Conservation (phyloP, 345 rosid species). For the Gossypium thurberi region DNA sequence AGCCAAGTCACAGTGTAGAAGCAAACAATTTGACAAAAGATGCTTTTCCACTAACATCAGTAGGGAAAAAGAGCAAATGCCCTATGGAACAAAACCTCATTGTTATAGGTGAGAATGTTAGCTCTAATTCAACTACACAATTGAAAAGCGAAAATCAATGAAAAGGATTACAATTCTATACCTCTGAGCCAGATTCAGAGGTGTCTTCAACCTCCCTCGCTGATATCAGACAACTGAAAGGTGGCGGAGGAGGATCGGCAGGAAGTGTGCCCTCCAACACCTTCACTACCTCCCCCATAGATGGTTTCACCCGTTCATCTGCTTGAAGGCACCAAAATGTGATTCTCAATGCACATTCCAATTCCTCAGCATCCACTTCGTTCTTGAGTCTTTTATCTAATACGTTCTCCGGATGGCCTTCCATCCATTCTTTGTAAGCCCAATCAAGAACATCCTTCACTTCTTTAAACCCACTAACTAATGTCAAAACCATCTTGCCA, state of each 20-base stretch:
- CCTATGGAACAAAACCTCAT: neutral
- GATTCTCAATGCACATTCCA: slow-evolving; percentile 59
- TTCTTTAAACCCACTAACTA: slow-evolving; percentile 44
- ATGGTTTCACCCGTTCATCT: slow-evolving; percentile 63
- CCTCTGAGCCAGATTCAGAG: slow-evolving; percentile 31
- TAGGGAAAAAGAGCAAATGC: neutral
- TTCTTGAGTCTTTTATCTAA: slow-evolving; percentile 42
- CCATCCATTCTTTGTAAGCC: slow-evolving; percentile 55
- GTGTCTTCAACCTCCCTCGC: slow-evolving; percentile 29
- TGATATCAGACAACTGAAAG: slow-evolving; percentile 31
- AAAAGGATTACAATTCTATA: neutral
- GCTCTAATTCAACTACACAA: slow-evolving; percentile 20
- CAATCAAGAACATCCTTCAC: slow-evolving; percentile 29
- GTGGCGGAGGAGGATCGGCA: slow-evolving; percentile 71
- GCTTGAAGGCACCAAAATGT: slow-evolving; percentile 74
- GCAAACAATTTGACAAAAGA: neutral
- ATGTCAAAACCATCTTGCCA: slow-evolving; percentile 45
- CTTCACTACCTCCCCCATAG: slow-evolving; percentile 74
- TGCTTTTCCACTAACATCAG: neutral
- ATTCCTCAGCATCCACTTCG: slow-evolving; percentile 38
- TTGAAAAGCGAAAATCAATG: neutral
- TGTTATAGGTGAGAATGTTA: slow-evolving; percentile 16
- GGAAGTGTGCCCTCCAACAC: slow-evolving; percentile 68
- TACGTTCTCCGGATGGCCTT: slow-evolving; percentile 37
- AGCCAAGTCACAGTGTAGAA: too few relatives aligned